Conservation (phyloP, 495 filamentous ascomycete genomes). For the Aspergillus biplanus region DNA sequence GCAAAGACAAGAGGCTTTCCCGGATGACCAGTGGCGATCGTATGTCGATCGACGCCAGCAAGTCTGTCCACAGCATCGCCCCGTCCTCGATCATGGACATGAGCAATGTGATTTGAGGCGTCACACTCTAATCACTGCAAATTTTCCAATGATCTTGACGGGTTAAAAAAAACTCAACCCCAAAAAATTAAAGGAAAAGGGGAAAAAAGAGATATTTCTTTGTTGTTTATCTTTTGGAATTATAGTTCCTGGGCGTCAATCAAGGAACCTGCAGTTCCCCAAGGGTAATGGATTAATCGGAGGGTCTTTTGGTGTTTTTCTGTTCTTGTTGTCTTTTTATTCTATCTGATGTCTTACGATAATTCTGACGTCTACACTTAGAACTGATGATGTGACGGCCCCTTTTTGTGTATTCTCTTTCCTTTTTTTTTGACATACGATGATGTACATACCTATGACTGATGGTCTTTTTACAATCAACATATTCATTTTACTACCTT, state of each 20-base stretch:
- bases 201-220: constrained; percentile 1
- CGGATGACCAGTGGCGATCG: constrained; percentile 49
- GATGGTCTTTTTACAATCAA: neutral
- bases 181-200: neutral
- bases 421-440: constrained; percentile 22
- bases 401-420: constrained; percentile 6
- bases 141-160: neutral
- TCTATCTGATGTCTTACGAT: constrained; percentile 20
- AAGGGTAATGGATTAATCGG: constrained; percentile 17
- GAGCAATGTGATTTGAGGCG: constrained; percentile 55
- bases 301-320: constrained; percentile 9
- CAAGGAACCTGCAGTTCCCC: neutral
- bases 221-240: constrained; percentile 19
- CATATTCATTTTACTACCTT: no score
- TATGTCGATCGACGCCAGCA: constrained; percentile 45
- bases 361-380: constrained; percentile 23
- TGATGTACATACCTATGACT: neutral
- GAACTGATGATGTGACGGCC: constrained; percentile 32
- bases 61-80: constrained; percentile 50
- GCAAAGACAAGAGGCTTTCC: constrained; percentile 48
- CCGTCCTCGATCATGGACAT: constrained; percentile 52
- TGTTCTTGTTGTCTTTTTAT: constrained; percentile 11
- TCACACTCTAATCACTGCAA: constrained; percentile 37
- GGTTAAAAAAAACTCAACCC: neutral
- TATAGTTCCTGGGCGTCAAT: neutral